These are phyloP conservation scores for Globisporangium nodosum DNA, from an alignment of 352 stramenopile genomes.

Conservation along the genomic window DNA sequence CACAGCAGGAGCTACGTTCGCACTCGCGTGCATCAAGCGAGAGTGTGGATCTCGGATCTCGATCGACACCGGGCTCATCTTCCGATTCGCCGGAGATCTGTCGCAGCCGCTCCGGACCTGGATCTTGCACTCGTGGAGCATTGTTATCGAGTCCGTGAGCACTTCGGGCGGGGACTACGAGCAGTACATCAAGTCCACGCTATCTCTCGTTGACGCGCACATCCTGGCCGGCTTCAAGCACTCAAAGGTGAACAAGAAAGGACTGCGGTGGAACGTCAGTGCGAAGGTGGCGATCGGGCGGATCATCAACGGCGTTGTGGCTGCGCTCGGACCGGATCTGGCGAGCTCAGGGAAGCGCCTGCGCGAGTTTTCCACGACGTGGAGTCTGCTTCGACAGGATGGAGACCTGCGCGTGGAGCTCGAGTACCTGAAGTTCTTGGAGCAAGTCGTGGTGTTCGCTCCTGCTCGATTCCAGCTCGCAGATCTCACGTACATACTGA, in stretches of 20 bases:
- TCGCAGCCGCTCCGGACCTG: slow-evolving; percentile 76
- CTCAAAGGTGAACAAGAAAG: slow-evolving; percentile 59
- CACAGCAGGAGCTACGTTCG: slow-evolving; percentile 62
- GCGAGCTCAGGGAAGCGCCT: slow-evolving; percentile 32
- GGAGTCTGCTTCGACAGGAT: slow-evolving; percentile 62
- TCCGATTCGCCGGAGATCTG: slow-evolving; percentile 57
- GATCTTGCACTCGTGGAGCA: slow-evolving; percentile 81
- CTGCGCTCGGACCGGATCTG: slow-evolving; percentile 55
- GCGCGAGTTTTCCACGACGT: slow-evolving; percentile 67
- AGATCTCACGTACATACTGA: slow-evolving; percentile 60
- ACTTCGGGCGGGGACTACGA: slow-evolving; percentile 75
- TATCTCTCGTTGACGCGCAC: slow-evolving; percentile 69
- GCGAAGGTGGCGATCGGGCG: slow-evolving; percentile 50
- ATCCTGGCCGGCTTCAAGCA: slow-evolving; percentile 70
- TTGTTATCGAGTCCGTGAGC: slow-evolving; percentile 76
- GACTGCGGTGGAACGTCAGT: slow-evolving; percentile 40
- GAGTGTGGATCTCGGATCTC: slow-evolving; percentile 68
- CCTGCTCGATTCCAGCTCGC: slow-evolving; percentile 45
- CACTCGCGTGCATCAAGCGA: slow-evolving; percentile 76
- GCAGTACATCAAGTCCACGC: slow-evolving; percentile 72
- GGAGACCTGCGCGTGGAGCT: slow-evolving; percentile 66
- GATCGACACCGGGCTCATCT: slow-evolving; percentile 73
- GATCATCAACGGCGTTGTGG: slow-evolving; percentile 68
- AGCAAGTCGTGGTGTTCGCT: slow-evolving; percentile 81
- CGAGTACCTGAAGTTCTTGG: slow-evolving; percentile 75